A percentile compares a stretch with the other conserved stretches of the same genome.
phyloP scores from a whole-genome alignment of 1,284 basidiomycete genomes.

The Heterobasidion annosum region DNA sequence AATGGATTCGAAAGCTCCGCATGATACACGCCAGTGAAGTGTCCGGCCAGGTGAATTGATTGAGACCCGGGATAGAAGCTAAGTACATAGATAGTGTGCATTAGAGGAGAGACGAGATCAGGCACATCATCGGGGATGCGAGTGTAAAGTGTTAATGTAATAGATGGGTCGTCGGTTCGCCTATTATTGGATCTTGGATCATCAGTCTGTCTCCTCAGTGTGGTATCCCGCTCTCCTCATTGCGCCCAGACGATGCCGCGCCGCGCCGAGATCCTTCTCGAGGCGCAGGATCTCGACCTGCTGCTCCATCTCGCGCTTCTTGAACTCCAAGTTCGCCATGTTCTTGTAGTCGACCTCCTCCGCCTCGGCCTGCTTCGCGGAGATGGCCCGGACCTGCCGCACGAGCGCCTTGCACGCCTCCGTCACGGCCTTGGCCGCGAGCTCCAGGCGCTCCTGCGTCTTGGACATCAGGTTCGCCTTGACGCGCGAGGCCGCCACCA shows the following conservation, averaged over 20 bases:
- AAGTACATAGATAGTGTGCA: not conserved
- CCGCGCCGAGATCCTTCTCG: slow-evolving; percentile 91
- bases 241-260: slow-evolving; percentile 76
- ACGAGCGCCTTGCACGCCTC: slow-evolving; percentile 98
- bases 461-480: slow-evolving; percentile 98
- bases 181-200: not conserved
- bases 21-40: not conserved
- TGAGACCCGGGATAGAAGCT: slow-evolving; percentile 5
- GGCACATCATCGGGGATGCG: not conserved
- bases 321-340: slow-evolving; percentile 95
- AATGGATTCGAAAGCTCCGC: not conserved
- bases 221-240: slow-evolving; percentile 91
- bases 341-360: slow-evolving; percentile 86
- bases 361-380: slow-evolving; percentile 73
- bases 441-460: slow-evolving; percentile 93
- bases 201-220: slow-evolving; percentile 46
- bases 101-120: not conserved
- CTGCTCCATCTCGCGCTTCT: slow-evolving; percentile 97
- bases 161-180: not conserved
- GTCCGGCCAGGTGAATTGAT: not conserved
- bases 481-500: slow-evolving; percentile 96
- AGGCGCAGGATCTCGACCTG: slow-evolving; percentile 96
- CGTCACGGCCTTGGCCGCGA: slow-evolving; percentile 96
- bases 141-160: not conserved
- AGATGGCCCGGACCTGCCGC: slow-evolving; percentile 92